Conservation (phyloP, 2,329 filamentous ascomycete species). For the Pyricularia sp. region DNA sequence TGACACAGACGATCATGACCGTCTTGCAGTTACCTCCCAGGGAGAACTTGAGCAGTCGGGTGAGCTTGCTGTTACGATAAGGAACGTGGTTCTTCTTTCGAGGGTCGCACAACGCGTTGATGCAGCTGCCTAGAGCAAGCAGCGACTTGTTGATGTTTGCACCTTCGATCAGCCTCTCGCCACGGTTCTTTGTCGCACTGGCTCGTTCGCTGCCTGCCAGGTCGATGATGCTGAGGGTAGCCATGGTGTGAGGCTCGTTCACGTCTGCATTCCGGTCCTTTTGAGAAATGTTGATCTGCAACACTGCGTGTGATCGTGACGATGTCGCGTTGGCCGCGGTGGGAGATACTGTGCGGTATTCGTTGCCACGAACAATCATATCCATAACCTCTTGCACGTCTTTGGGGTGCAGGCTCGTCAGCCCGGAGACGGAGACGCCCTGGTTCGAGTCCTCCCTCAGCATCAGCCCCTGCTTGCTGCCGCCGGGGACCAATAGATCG, state of each 20-base stretch:
- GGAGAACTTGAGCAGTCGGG: slow-evolving; percentile 90
- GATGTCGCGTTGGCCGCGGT: slow-evolving; percentile 97
- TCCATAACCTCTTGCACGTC: slow-evolving; percentile 98
- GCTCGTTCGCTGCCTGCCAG: slow-evolving; percentile 92
- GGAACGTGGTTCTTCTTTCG: slow-evolving; percentile 89
- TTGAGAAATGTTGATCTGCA: slow-evolving; percentile 93
- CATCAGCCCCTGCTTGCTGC: slow-evolving; percentile 77
- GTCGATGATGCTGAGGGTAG: slow-evolving; percentile 96
- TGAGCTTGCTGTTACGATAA: slow-evolving; percentile 96
- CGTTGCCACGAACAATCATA: slow-evolving; percentile 93
- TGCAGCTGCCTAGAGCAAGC: slow-evolving; percentile 88
- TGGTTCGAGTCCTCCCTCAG: slow-evolving; percentile 92
- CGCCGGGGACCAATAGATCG: slow-evolving; percentile 79
- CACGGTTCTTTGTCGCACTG: slow-evolving; percentile 92
- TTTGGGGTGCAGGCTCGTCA: slow-evolving; percentile 84
- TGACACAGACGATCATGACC: slow-evolving; percentile 99
- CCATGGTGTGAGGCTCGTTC: slow-evolving; percentile 95
- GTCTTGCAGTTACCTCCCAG: slow-evolving; percentile 97
- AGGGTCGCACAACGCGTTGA: slow-evolving; percentile 93
- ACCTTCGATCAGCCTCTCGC: slow-evolving; percentile 82
- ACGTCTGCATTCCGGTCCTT: slow-evolving; percentile 89
- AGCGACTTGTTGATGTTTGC: slow-evolving; percentile 99
- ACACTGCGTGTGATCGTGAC: slow-evolving; percentile 90
- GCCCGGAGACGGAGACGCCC: slow-evolving; percentile 78
- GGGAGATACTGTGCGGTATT: slow-evolving; percentile 89